These are phyloP conservation scores for Teratosphaeria epicoccoides DNA, from an alignment of 2,329 filamentous ascomycete species.

Conservation along the genomic window DNA sequence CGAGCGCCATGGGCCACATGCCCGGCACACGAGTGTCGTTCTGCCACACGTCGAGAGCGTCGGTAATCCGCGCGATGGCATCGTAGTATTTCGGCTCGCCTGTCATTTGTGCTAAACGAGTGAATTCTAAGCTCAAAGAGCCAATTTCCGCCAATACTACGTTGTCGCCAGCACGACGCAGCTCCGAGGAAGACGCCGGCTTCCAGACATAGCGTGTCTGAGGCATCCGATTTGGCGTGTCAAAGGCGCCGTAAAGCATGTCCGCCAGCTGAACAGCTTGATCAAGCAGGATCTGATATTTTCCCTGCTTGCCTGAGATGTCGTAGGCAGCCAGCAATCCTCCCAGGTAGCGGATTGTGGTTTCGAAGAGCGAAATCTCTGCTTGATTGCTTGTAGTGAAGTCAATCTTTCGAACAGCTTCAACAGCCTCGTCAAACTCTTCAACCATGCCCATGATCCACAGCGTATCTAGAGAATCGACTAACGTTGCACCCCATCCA, in stretches of 20 bases:
- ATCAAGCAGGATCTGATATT: conserved; percentile 58
- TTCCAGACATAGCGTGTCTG: conserved; percentile 70
- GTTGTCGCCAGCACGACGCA: conserved; percentile 48
- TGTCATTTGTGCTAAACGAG: conserved; percentile 75
- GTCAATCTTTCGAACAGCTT: conserved; percentile 62
- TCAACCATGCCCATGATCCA: conserved; percentile 75
- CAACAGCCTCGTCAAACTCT: conserved; percentile 70
- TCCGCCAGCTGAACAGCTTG: conserved; percentile 74
- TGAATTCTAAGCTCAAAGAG: conserved; percentile 79
- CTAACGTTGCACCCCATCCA: conserved; percentile 79
- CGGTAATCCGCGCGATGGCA: conserved; percentile 73
- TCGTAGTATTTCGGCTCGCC: conserved; percentile 77
- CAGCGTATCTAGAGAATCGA: conserved; percentile 71
- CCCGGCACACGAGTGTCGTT: conserved; percentile 60
- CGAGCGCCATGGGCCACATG: conserved; percentile 67
- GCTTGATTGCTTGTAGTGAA: conserved; percentile 60
- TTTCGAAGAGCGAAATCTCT: conserved; percentile 85
- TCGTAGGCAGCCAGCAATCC: conserved; percentile 81
- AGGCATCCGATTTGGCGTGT: conserved; percentile 91
- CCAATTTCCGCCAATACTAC: conserved; percentile 61
- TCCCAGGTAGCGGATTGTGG: conserved; percentile 81
- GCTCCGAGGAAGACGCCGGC: conserved; percentile 51
- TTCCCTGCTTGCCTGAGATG: conserved; percentile 52
- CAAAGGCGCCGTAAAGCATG: conserved; percentile 71
- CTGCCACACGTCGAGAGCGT: conserved; percentile 68